A percentile compares a stretch with the other conserved stretches of the same genome.
Evolutionary conservation across 441 rosid genomes (phyloP).

Genomic region (Oxalis stricta): DNA sequence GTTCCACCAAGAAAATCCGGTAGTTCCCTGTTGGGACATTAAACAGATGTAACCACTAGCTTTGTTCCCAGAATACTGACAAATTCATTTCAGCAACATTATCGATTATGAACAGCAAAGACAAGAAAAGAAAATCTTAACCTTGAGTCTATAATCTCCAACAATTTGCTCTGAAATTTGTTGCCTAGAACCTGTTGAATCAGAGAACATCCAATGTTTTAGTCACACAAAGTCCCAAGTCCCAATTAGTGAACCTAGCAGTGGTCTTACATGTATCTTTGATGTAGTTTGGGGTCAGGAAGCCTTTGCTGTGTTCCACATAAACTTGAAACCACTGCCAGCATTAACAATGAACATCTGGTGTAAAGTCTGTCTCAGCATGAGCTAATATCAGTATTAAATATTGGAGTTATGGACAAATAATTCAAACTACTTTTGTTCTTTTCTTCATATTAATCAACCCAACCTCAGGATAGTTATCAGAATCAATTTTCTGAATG

Average conservation of each 20-base stretch:
- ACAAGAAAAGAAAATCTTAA: slow-evolving; percentile 11
- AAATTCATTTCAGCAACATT: slow-evolving; percentile 4
- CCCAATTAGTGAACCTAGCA: slow-evolving; percentile 6
- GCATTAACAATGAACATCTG: slow-evolving; percentile 91
- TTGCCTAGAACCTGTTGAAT: slow-evolving; percentile 61
- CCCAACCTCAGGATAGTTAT: slow-evolving; percentile 94
- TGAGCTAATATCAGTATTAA: slow-evolving; percentile 6
- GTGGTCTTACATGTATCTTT: slow-evolving; percentile 56
- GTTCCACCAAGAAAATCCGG: slow-evolving; percentile 92
- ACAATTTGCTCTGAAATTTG: slow-evolving; percentile 53
- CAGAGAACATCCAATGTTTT: slow-evolving; percentile 14
- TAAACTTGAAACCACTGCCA: slow-evolving; percentile 68
- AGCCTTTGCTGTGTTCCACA: slow-evolving; percentile 76
- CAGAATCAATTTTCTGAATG: slow-evolving; percentile 89
- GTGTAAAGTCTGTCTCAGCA: slow-evolving; percentile 65
- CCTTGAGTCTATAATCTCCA: slow-evolving; percentile 77
- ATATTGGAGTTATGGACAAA: slow-evolving; percentile 3
- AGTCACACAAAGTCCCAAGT: slow-evolving; percentile 3
- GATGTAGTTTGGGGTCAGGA: slow-evolving; percentile 90
- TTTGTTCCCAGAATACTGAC: slow-evolving; percentile 1
- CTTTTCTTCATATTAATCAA: slow-evolving; percentile 6
- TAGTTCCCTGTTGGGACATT: slow-evolving; percentile 46
- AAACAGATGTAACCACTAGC: slow-evolving; percentile 10
- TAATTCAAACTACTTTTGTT: not conserved
- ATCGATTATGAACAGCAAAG: not conserved